Evolutionary conservation across 805 yeast species (phyloP).

Genomic region (Lipomyces orientalis): DNA sequence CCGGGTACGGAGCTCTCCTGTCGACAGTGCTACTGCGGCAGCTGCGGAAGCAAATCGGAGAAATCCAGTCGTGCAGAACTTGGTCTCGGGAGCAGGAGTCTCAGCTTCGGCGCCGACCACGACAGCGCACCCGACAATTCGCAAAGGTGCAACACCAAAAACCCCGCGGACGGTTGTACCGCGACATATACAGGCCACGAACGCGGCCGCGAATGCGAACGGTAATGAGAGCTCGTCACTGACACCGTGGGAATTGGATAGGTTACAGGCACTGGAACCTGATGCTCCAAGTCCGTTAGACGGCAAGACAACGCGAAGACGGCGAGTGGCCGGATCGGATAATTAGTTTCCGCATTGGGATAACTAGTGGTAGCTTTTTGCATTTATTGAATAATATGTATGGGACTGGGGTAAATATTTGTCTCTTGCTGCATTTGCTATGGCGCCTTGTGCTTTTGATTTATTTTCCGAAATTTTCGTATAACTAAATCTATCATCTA

Average conservation of each 20-base stretch:
- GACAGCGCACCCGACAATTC: conserved; percentile 23
- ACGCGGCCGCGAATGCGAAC: conserved; percentile 3
- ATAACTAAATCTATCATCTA: neutral
- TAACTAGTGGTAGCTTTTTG: neutral
- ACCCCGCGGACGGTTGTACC: conserved; percentile 10
- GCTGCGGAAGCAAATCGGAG: neutral
- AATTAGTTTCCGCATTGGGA: neutral
- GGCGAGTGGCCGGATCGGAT: conserved; percentile 3
- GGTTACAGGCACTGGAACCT: conserved; percentile 15
- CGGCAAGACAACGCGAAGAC: conserved; percentile 17
- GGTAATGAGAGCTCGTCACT: conserved; percentile 4
- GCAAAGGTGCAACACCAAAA: conserved; percentile 8
- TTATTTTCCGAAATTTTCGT: too few species aligned
- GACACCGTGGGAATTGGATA: conserved; percentile 36
- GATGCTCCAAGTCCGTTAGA: conserved; percentile 20
- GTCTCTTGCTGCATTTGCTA: neutral
- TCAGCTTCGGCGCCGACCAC: conserved; percentile 29
- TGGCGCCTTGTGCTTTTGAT: neutral
- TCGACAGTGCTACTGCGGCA: neutral
- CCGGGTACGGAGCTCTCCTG: neutral
- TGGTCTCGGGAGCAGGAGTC: neutral
- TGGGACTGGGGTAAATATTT: neutral
- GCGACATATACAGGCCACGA: neutral
- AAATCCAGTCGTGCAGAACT: neutral
- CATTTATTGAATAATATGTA: neutral